Evolutionary conservation across 75 land plant genomes (phyloP).

Genomic region (Chamaecyparis obtusa): DNA sequence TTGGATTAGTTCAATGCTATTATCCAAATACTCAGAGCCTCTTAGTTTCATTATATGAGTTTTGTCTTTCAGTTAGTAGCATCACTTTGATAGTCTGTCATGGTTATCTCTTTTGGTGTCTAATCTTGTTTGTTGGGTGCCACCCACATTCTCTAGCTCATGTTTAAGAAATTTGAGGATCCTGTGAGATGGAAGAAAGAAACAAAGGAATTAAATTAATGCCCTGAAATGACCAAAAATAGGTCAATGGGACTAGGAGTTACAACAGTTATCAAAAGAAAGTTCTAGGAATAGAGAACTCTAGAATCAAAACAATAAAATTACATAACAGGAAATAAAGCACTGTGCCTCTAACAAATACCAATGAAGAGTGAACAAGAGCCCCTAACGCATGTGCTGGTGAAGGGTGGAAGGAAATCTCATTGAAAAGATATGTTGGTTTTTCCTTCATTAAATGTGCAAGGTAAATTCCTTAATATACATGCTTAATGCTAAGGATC

Average conservation of each 20-base stretch:
- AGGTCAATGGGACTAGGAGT: no score
- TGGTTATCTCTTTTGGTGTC: background rate
- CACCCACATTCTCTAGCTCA: background rate
- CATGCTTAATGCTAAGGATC: background rate
- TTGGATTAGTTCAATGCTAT: background rate
- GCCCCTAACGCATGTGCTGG: no score
- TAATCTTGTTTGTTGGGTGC: background rate
- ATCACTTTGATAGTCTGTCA: background rate
- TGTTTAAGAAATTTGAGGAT: background rate
- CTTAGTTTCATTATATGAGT: background rate
- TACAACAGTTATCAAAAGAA: no score
- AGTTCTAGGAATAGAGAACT: no score
- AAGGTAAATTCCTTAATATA: background rate
- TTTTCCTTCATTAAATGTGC: background rate
- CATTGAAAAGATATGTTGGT: no score
- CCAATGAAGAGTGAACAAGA: no score
- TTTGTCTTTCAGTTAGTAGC: background rate
- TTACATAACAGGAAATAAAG: no score
- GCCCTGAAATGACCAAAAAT: no score
- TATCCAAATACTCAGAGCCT: background rate
- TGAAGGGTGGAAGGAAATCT: no score
- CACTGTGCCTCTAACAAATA: no score
- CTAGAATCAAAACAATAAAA: no score
- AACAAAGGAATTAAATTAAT: no score
- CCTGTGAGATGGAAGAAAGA: background rate